Base-by-base conservation (phyloP, 352 stramenopile species). In the Thraustotheca clavata region DNA sequence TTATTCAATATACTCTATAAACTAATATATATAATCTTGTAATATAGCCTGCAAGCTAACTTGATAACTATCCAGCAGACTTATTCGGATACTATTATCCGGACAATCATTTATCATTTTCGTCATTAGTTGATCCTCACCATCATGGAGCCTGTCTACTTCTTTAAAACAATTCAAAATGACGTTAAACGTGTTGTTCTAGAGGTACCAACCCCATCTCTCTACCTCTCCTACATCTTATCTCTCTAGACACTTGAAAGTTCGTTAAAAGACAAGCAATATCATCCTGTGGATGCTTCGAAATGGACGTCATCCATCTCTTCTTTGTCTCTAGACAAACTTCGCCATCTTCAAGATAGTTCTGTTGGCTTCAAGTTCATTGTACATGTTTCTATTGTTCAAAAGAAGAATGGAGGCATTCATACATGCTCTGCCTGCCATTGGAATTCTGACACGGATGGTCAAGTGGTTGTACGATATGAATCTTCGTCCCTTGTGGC, bases 301-400 rank as follows among this genome's bases (percentile, higher is more conserved):
- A 69, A 76, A 48, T 95, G 86, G 86, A 87, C 82, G 31, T 70
- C 70, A 2, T 79, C 89, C 49, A 90, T 93, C 62, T 88, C 86
- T 60, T 74, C 76, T 31, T 73, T 79, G 59, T 93, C 82, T 54
- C 69, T 95, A 20, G 91, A 95, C 67, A 74, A 83, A 59, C 82
- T 95, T 67, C 92, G 93, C 68, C 69, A 73, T 52, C 81, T 95
- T 41, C 83, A 83, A 31, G 88, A 89, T 52, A 83, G 86, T 59
- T 88, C 83, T 1, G 86, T 84, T 12, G 86, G 86, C 48, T 95
- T 95, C 77, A 95, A 95, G 67, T 93, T 91, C 69, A 89, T 95
- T 22, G 86, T 92, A 29, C 89, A 95, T 71, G 89, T 81, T 70
- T 84, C 83, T 43, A 81, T 95, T 57, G 70, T 95, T n/a, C 86